Evolutionary conservation across 768 basidiomycete species (phyloP).

Genomic region (Mycena olivaceomarginata): DNA sequence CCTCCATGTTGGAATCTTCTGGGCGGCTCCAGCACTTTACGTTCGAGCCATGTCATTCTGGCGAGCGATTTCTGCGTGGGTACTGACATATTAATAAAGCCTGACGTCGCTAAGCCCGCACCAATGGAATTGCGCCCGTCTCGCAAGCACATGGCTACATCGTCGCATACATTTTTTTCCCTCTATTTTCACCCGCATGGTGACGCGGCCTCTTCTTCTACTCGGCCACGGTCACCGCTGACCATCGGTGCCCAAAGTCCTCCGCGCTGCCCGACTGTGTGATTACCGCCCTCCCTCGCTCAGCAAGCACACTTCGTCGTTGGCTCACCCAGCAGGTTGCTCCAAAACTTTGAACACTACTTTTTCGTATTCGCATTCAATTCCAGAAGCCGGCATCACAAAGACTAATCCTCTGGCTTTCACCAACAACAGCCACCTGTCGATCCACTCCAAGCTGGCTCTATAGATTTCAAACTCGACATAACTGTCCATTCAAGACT

Average conservation of each 20-base stretch:
- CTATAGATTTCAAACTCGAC: too few relatives aligned
- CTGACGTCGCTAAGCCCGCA: background rate
- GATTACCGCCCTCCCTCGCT: background rate
- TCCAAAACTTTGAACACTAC: too few relatives aligned
- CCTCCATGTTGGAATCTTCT: background rate
- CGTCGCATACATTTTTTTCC: too few relatives aligned
- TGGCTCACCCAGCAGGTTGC: background rate
- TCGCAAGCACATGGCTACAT: background rate
- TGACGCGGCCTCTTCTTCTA: constrained; percentile 13
- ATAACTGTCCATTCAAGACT: too few relatives aligned
- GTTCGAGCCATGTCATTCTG: background rate
- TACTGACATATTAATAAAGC: background rate
- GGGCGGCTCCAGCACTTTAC: constrained; percentile 2
- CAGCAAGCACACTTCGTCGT: background rate
- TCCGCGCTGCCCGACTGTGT: background rate
- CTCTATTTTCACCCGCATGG: background rate
- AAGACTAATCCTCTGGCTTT: too few relatives aligned
- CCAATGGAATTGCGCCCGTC: background rate
- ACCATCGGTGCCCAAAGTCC: background rate
- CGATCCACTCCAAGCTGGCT: too few relatives aligned
- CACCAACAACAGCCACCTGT: too few relatives aligned
- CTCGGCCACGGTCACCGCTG: background rate
- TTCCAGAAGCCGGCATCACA: too few relatives aligned
- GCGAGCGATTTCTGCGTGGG: background rate
- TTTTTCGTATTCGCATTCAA: too few relatives aligned